Base-by-base conservation (phyloP, 1,284 basidiomycete species). In the Mycocalia duriaeana region DNA sequence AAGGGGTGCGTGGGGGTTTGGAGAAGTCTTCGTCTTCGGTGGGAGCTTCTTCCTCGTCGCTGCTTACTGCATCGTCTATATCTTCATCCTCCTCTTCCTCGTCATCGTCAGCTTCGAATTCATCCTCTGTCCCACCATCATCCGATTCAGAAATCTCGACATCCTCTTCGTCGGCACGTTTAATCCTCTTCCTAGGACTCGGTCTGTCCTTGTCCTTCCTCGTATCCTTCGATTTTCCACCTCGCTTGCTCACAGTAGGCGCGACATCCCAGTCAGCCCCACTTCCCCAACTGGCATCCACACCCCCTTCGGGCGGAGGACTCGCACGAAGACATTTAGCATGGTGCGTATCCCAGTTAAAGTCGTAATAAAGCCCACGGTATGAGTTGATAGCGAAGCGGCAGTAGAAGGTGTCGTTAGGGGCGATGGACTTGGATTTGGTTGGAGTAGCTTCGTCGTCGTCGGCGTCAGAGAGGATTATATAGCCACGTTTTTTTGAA, bases 351-450 rank as follows among this genome's bases (percentile, higher is more conserved):
- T 71, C 68, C 85, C 85, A 89, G 46, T 75, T 53, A 46, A 87
- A 71, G 4, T 71, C 63, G 50, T 82, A 89, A 62, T 78, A 87
- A 1, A 85, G 51, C 1, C 82, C 84, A 22, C 76, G 72, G 44
- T 65, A 69, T 8, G 76, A 68, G 55, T 87, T 71, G 16, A 82
- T 70, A 3, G 84, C 84, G 18, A 73, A 67, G n/a, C 68, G 67
- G 54, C 85, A 89, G 54, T 77, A 79, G 49, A 73, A 76, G 9
- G 9, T 35, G 50, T 9, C 16, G 46, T 47, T 35, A 40, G 47
- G 41, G 25, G 41, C 26, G 18, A 8, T 7, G 7, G 11, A 7
- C 19, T 38, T 11, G 11, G 11, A 11, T n/a, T n/a, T n/a, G n/a
- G n/a, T n/a, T n/a, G n/a, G n/a, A n/a, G n/a, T n/a, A n/a, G n/a